Base-by-base conservation (phyloP, 495 filamentous ascomycete species). In the Aspergillus heteromorphus region DNA sequence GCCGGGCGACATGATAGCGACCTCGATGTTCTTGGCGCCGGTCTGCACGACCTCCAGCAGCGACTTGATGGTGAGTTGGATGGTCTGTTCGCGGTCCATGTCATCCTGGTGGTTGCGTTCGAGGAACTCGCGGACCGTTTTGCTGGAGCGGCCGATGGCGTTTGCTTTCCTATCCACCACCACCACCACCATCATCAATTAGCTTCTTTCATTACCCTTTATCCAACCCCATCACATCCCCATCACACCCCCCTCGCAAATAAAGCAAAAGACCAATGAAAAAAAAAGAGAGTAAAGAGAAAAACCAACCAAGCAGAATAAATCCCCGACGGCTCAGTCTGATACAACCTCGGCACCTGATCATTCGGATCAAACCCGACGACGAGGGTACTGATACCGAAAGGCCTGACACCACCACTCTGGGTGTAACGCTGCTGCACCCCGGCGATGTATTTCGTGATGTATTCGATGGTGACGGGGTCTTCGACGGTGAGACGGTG, bases 351-450 rank as follows among this genome's bases (percentile, higher is more conserved):
- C 34, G 93, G 92, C 21, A 79, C 83, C 59, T 84, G 81, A 74
- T 91, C 91, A 55, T 88, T 89, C 64, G 89, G 88, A 76, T 98
- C 93, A 67, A 98, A 98, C 14, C 93, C 93, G 45, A 97, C 92
- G 31, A 98, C 87, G 72, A 98, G 79, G 29, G 95, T 97, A 76
- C 91, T 96, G 67, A 98, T 96, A 51, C 93, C 93, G 68, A 98
- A 98, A 17, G 93, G 93, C 66, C 95, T 78, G 2, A 98, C 93
- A 77, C 93, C 93, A 73, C 93, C 93, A 65, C 88, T 93, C 78
- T 98, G 93, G 42, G 93, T 98, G 76, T 98, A 98, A 67, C 89
- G 82, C 78, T 98, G 93, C 77, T 98, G 93, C 58, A 97, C 95
- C 40, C 92, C 87, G 40, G 93, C 93, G 51, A 97, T 86, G 69